These are phyloP conservation scores for Boletus pseudopeckii DNA, from an alignment of 768 basidiomycete species.

Conservation along the genomic window DNA sequence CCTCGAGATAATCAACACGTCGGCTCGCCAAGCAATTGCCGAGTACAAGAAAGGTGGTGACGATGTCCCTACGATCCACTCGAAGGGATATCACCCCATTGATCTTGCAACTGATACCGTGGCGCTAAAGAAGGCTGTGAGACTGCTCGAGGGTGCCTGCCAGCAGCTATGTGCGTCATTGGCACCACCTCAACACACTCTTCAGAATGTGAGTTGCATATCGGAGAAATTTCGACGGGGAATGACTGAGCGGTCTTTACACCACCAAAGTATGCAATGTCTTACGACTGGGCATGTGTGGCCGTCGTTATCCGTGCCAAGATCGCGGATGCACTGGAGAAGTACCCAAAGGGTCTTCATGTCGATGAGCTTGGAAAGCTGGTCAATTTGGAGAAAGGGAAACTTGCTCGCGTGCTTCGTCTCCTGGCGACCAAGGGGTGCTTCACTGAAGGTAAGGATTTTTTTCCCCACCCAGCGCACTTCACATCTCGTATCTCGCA, in stretches of 20 bases:
- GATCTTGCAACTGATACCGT: constrained; percentile 20
- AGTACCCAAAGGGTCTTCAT: constrained; percentile 27
- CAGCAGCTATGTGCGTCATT: constrained; percentile 27
- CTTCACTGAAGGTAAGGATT: constrained; percentile 28
- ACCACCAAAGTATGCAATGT: constrained; percentile 11
- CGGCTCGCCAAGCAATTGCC: constrained; percentile 25
- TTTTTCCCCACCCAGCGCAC: background rate
- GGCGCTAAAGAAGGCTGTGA: constrained; percentile 24
- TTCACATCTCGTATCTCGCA: background rate
- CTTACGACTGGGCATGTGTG: constrained; percentile 28
- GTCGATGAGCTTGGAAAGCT: constrained; percentile 24
- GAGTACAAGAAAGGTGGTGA: constrained; percentile 25
- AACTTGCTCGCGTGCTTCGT: constrained; percentile 31
- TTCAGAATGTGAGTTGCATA: constrained; percentile 20
- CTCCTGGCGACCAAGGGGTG: constrained; percentile 30
- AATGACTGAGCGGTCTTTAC: background rate
- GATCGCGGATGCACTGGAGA: constrained; percentile 27
- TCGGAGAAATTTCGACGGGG: background rate
- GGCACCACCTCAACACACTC: constrained; percentile 28
- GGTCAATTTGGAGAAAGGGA: constrained; percentile 24
- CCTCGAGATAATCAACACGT: constrained; percentile 29
- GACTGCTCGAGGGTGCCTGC: constrained; percentile 26
- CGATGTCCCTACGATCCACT: constrained; percentile 26
- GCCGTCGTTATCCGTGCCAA: constrained; percentile 23
- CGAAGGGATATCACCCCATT: constrained; percentile 20